Evolutionary conservation across 176 grass and related monocot genomes (phyloP).

Genomic region (Bothriochloa decipiens): DNA sequence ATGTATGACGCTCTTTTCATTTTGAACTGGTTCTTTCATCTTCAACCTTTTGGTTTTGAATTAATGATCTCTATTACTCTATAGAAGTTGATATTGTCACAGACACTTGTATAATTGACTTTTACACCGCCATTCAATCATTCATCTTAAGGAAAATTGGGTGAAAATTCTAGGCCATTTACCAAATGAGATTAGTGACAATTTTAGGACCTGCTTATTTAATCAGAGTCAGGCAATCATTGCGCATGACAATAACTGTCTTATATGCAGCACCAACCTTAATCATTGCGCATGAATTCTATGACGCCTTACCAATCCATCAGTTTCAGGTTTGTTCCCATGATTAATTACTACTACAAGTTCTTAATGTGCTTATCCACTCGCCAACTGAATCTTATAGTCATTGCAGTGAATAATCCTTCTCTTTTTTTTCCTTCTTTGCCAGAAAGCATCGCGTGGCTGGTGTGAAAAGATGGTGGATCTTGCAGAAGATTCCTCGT

Average conservation of each 20-base stretch:
- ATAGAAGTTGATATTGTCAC: neutral
- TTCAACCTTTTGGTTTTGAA: conserved; percentile 31
- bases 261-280: conserved; percentile 70
- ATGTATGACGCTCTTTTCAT: conserved; percentile 66
- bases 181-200: neutral
- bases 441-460: conserved; percentile 1
- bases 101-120: conserved; percentile 2
- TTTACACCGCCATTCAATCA: neutral
- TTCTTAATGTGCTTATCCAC: neutral
- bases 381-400: conserved; percentile 16
- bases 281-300: conserved; percentile 96
- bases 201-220: neutral
- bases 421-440: neutral
- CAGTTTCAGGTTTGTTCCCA: conserved; percentile 83
- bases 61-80: conserved; percentile 16
- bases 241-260: too few relatives aligned
- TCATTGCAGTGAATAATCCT: conserved; percentile 24
- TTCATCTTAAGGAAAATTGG: neutral
- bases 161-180: neutral
- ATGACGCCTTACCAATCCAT: conserved; percentile 85
- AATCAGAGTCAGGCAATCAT: too few relatives aligned
- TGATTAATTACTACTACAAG: neutral
- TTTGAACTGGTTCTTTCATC: neutral
- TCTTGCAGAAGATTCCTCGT: conserved; percentile 79
- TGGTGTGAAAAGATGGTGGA: conserved; percentile 98